These are phyloP conservation scores for Ogataea paradorogensis DNA, from an alignment of 805 yeast species.

Conservation along the genomic window DNA sequence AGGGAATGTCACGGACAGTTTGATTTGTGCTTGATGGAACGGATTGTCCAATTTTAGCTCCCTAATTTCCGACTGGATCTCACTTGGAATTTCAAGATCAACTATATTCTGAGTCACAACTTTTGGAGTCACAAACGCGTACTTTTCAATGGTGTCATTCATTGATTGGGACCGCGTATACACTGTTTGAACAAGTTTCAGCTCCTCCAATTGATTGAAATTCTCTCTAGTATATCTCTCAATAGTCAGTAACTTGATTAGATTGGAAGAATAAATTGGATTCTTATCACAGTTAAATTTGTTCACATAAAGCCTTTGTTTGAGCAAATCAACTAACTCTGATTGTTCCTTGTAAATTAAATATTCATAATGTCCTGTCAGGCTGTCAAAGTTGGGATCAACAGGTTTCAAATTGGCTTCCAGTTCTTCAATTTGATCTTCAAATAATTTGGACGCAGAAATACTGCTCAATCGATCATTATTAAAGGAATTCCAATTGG, in stretches of 20 bases:
- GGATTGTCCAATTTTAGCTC: slow-evolving; percentile 40
- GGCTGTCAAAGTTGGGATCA: slow-evolving; percentile 36
- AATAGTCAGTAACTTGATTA: slow-evolving; percentile 42
- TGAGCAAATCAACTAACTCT: slow-evolving; percentile 48
- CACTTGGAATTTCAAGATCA: slow-evolving; percentile 45
- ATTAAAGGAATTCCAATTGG: slow-evolving; percentile 44
- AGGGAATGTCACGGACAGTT: slow-evolving; percentile 90
- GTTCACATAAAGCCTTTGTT: slow-evolving; percentile 63
- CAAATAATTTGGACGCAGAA: slow-evolving; percentile 47
- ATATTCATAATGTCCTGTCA: slow-evolving; percentile 58
- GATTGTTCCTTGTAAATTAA: slow-evolving; percentile 50
- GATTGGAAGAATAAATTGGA: slow-evolving; percentile 68
- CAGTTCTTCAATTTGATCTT: slow-evolving; percentile 42
- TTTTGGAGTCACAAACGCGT: slow-evolving; percentile 83
- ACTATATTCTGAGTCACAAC: slow-evolving; percentile 75
- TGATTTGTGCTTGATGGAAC: slow-evolving; percentile 81
- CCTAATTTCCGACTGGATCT: slow-evolving; percentile 29
- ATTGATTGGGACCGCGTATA: slow-evolving; percentile 38
- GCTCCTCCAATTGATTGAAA: slow-evolving; percentile 25
- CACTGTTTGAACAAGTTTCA: slow-evolving; percentile 41
- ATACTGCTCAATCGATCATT: slow-evolving; percentile 41
- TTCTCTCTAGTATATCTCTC: slow-evolving; percentile 29
- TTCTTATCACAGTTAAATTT: slow-evolving; percentile 56
- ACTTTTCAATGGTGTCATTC: slow-evolving; percentile 61
- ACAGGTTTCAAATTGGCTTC: slow-evolving; percentile 35